These are phyloP conservation scores for Pterothamnion heteromorphum DNA, from an alignment of 31 red algal genomes.

Conservation along the genomic window DNA sequence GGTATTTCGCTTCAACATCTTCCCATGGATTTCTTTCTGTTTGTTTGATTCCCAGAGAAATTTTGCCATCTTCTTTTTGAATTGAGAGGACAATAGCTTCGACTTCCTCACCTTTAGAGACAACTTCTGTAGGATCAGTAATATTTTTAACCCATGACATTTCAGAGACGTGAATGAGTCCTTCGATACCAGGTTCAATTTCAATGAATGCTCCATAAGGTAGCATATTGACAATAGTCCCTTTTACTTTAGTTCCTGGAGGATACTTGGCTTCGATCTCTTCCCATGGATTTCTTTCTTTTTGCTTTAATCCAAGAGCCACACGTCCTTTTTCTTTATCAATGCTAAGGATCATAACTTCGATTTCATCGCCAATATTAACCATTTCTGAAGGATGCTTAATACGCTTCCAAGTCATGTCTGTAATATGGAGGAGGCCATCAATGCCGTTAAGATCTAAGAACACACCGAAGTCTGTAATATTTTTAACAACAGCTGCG, in stretches of 20 bases:
- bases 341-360: constrained; percentile 69
- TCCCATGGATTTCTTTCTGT: background rate
- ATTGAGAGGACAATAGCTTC: constrained; percentile 4
- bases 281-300: background rate
- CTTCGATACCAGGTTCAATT: constrained; percentile 25
- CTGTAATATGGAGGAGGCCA: constrained; percentile 94
- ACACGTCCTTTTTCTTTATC: constrained; percentile 83
- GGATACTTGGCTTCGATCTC: background rate
- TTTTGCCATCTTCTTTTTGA: background rate
- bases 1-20: background rate
- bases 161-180: constrained; percentile 73
- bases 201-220: constrained; percentile 63
- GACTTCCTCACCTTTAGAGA: background rate
- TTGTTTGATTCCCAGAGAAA: background rate
- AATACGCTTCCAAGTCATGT: constrained; percentile 67
- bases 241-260: background rate
- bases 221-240: constrained; percentile 41
- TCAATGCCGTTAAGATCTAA: constrained; percentile 69
- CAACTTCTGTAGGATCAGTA: background rate
- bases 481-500: constrained; percentile 71
- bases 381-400: constrained; percentile 57
- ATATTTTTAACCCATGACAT: constrained; percentile 44
- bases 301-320: constrained; percentile 60
- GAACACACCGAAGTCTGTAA: constrained; percentile 96
- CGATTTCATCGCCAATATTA: constrained; percentile 60